These are phyloP conservation scores for Curvularia hawaiiensis DNA, from an alignment of 2,329 filamentous ascomycete species.

Conservation along the genomic window DNA sequence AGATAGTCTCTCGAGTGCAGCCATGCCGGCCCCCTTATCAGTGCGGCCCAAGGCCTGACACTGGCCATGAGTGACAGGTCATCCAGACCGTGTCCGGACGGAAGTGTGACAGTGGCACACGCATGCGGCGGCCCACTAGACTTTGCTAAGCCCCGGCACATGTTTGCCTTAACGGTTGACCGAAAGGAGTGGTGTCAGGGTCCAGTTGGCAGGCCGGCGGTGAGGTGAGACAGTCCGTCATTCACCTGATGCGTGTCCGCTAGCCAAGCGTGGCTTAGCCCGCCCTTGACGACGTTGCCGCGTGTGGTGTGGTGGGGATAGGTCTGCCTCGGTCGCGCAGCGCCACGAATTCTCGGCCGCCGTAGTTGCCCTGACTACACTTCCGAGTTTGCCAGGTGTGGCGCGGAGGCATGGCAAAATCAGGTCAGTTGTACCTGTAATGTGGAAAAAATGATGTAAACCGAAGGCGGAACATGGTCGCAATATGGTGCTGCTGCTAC, in stretches of 20 bases:
- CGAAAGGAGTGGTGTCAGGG: conserved; percentile 3
- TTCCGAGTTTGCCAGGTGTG: neutral
- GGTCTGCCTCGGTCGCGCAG: neutral
- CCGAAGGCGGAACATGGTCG: neutral
- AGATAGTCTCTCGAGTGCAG: conserved; percentile 1
- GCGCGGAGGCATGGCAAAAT: neutral
- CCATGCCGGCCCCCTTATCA: conserved; percentile 11
- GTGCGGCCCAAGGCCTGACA: conserved; percentile 1
- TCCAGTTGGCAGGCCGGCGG: conserved; percentile 8
- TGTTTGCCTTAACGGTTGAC: conserved; percentile 6
- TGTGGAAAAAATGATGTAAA: neutral
- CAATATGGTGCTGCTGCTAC: conserved; percentile 5
- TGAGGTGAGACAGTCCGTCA: conserved; percentile 14
- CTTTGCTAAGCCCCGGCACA: conserved; percentile 6
- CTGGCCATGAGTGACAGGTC: conserved; percentile 11
- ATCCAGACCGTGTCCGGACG: conserved; percentile 6
- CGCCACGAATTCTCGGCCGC: conserved; percentile 6
- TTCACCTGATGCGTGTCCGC: conserved; percentile 12
- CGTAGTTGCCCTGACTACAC: conserved; percentile 1
- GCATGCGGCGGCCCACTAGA: neutral
- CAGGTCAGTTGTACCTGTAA: neutral
- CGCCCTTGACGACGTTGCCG: conserved; percentile 1
- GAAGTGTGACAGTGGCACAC: conserved; percentile 15
- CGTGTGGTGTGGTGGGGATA: conserved; percentile 1
- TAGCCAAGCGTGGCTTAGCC: conserved; percentile 2